Conservation (phyloP, 768 basidiomycete species). For the Chalciporus chontae region DNA sequence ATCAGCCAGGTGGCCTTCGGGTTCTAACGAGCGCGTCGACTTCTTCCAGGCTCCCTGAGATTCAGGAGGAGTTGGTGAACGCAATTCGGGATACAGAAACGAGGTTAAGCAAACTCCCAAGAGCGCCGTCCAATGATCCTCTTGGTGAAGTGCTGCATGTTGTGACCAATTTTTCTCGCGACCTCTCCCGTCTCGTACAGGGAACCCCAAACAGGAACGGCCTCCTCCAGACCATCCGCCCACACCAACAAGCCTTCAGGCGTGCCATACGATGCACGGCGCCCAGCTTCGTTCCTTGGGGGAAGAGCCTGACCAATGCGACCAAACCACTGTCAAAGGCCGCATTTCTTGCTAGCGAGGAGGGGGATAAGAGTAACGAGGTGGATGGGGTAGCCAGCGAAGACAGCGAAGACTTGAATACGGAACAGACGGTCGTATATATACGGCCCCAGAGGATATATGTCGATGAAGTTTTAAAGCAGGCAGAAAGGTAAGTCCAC, state of each 20-base stretch:
- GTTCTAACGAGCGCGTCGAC: not conserved
- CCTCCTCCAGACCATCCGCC: constrained; percentile 50
- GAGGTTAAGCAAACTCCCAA: constrained; percentile 35
- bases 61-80: constrained; percentile 52
- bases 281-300: constrained; percentile 51
- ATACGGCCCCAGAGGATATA: too few species aligned
- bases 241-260: constrained; percentile 44
- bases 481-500: constrained; percentile 41
- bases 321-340: too few species aligned
- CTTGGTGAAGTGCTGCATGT: constrained; percentile 48
- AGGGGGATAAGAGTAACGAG: too few species aligned
- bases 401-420: too few species aligned
- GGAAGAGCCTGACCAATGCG: too few species aligned
- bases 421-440: too few species aligned
- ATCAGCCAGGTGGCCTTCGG: not conserved
- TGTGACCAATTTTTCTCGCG: constrained; percentile 43
- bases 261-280: constrained; percentile 45
- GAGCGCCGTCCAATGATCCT: constrained; percentile 49
- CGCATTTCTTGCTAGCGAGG: too few species aligned
- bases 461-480: constrained; percentile 46
- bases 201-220: constrained; percentile 49
- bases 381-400: too few species aligned
- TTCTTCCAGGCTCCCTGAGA: constrained; percentile 49
- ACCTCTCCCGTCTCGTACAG: constrained; percentile 42
- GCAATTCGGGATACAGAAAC: constrained; percentile 39